Evolutionary conservation across 169 alveolate species (phyloP), one percentile per base, ranked within the genome.

Genomic region (Eimeria falciformis): DNA sequence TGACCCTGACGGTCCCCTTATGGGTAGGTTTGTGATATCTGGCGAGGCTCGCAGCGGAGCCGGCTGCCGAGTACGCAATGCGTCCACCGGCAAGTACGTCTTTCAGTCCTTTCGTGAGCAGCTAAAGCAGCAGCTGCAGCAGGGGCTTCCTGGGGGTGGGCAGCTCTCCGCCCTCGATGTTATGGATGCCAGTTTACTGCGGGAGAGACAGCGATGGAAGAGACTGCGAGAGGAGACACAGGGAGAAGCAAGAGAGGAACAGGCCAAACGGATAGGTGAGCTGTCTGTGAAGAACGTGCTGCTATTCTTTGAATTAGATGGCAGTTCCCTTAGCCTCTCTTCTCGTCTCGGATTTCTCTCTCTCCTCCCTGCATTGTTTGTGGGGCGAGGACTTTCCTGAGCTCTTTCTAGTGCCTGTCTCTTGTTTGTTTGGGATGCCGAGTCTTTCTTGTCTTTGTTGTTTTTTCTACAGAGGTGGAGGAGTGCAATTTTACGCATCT

Each of bases 81-180:
- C 56, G 46, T 40, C 71, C 37, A 78, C 55, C 1, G 88, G 88
- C n/a, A 78, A 50, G 88, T 78, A 78, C 53, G 88, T 78, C 18
- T 78, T 78, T 12, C 88, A 78, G 18, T 50, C 88, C 0, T 78
- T 78, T 78, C 88, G 88, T 7, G 73, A 78, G 69, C 88, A 78
- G 88, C 69, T 78, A 58, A 68, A 78, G 88, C 71, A 3, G 47
- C 88, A 78, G 71, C 53, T 78, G 69, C 88, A 78, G 69, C 88
- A 40, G 55, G 88, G 88, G 55, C 88, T 25, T 29, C 29, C 88
- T 21, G 88, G 88, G 50, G 7, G 65, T 7, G 27, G 47, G 5
- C 68, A 78, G 53, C 88, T 78, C 47, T 47, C 88, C 0, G 73
- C 88, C 55, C 71, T 78, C 55, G 88, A 78, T 43, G 29, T 78